Evolutionary conservation across 1,284 basidiomycete genomes (phyloP), one percentile per base, ranked within the genome.

Genomic region (Xanthoconium separans): DNA sequence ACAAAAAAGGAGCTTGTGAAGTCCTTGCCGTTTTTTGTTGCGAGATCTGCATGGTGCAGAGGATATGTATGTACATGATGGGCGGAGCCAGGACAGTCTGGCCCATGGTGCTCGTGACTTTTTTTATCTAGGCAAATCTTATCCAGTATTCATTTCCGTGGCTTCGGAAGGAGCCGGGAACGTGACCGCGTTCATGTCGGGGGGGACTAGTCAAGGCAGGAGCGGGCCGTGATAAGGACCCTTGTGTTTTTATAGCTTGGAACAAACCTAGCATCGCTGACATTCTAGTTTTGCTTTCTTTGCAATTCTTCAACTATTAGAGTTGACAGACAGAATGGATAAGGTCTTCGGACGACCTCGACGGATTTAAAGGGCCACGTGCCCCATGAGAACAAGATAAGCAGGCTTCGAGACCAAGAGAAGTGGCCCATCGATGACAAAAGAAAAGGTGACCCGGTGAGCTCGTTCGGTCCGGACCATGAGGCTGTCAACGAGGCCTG

Each of bases 401-500:
- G 41, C 3, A 34, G 29, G 13, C 29, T 52, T 41, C 29, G 44
- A 27, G 30, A 13, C 36, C 27, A n/a, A 40, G 44, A 44, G 4
- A 31, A 24, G 13, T 18, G 10, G 16, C 13, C 31, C n/a, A 37
- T 49, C 36, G 40, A 44, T 44, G 47, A 34, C 20, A 24, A 16
- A 41, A 39, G 40, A 27, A 20, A 45, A 40, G 37, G 24, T 34
- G 12, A 41, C 6, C 27, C 16, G 12, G 42, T 29, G 15, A 40
- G 12, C n/a, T 30, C n/a, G 24, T 22, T 40, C 13, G n/a, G 30
- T 34, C 40, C 16, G 31, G 31, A 41, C 27, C 51, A 61, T 24
- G 56, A 50, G 58, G 57, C 46, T 16, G 47, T 40, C 47, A 65
- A 65, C 50, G 61, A 54, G 57, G 62, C 53, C 27, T 41, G 33